Conservation (phyloP, 768 basidiomycete genomes). For the Suillus spraguei region DNA sequence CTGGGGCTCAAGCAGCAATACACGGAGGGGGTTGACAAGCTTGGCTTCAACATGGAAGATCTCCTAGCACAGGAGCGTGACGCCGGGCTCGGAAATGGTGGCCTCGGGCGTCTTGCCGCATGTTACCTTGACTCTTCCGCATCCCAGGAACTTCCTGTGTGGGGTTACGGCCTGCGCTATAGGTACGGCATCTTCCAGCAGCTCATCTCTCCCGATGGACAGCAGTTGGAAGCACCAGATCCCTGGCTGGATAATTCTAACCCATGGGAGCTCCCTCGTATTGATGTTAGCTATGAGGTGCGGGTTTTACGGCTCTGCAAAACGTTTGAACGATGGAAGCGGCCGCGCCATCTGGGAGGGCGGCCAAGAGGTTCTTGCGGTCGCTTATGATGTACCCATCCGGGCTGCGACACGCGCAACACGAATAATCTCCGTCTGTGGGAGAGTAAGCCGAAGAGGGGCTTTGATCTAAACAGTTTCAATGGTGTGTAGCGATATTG, state of each 20-base stretch:
- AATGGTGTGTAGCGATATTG: constrained; percentile 57
- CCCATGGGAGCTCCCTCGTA: constrained; percentile 85
- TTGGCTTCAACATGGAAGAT: constrained; percentile 92
- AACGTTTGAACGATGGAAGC: constrained; percentile 60
- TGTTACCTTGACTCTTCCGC: constrained; percentile 97
- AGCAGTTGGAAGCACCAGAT: constrained; percentile 89
- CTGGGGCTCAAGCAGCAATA: constrained; percentile 83
- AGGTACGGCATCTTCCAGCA: constrained; percentile 97
- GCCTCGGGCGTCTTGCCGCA: constrained; percentile 93
- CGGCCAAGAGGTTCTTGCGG: constrained; percentile 91
- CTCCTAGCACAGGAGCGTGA: constrained; percentile 89
- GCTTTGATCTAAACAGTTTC: constrained; percentile 94
- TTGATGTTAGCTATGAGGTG: constrained; percentile 84
- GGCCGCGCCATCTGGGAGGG: constrained; percentile 78
- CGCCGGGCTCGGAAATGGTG: constrained; percentile 93
- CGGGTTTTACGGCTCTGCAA: constrained; percentile 89
- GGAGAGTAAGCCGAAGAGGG: constrained; percentile 87
- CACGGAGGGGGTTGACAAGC: constrained; percentile 61
- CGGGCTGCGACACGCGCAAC: constrained; percentile 76
- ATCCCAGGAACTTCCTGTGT: constrained; percentile 87
- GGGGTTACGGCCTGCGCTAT: constrained; percentile 95
- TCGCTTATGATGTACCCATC: constrained; percentile 95
- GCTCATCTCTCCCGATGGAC: constrained; percentile 81
- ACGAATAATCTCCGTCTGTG: constrained; percentile 89
- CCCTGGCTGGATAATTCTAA: constrained; percentile 90